Base-by-base conservation (phyloP, 164 flowering plant genomes). In the Cinnamomum chago region DNA sequence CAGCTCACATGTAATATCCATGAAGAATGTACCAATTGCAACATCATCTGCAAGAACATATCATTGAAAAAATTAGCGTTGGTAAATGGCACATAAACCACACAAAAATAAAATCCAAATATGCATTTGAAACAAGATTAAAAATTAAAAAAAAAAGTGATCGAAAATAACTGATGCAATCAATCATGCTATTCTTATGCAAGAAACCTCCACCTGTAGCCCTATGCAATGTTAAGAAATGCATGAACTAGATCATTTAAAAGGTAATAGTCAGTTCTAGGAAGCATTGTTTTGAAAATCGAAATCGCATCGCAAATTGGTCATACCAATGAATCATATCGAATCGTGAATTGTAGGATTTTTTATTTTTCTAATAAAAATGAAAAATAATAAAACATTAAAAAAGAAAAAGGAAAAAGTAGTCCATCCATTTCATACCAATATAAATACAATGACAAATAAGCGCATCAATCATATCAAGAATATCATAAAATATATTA, bases 1-100 rank as follows among this genome's bases (percentile, higher is more conserved):
- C 94, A 90, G 82, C 82, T 95, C 72, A 81, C 83, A 85, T 95
- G 94, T 83, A 93, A 76, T 82, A 92, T 84, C 99, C 99, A 95
- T 66, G 95, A 89, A 64, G 97, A 88, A 73, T 67, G 90, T 72
- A 93, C 98, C 84, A 93, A 82, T 60, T 81, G 79, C 92, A 88
- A 91, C 89, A 95, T 88, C 92, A 89, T 90, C 99, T 95, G 85
- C 76, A 81, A 22, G 58, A 62, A 28, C n/a, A 11, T 14, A 55
- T 14, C 47, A 35, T 35, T 35, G 47, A 35, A 35, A 35, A 35
- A 35, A 35, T 35, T 35, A 0, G 10, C 2, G 10, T 35, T 35
- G 47, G 10, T 35, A 5, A 6, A 55, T 55, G 60, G 60, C 10
- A 35, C 47, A 35, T 55, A 18, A 55, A 55, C 20, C 20, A 55